Evolutionary conservation across 2,329 filamentous ascomycete species (phyloP), one percentile per base, ranked within the genome.

Genomic region (Penicillium sp.): DNA sequence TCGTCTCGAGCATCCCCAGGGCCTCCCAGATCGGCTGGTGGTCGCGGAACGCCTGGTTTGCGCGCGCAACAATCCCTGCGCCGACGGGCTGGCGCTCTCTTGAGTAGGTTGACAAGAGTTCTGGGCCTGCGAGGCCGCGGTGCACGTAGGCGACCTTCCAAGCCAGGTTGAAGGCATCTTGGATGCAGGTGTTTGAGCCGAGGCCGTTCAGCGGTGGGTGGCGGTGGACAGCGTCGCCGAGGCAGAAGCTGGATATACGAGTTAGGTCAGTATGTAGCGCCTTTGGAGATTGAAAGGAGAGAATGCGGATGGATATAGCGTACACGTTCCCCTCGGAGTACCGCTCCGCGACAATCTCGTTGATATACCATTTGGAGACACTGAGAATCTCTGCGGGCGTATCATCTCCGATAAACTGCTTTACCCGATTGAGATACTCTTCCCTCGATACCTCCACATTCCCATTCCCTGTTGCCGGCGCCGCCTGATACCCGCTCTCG

Each of bases 351-450:
- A 88, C 83, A 5, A 79, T 85, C 71, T 89, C 87, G 65, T 88
- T 88, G 67, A 89, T 84, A 57, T 76, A 78, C 87, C 87, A 90
- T 65, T 83, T 84, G 8, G 83, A 82, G 6, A 86, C 72, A 57
- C 81, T 74, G n/a, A 86, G 59, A 51, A 88, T 80, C 68, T 87
- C 79, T 2, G 82, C 75, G 0, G 78, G 72, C 0, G 80, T 79
- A 30, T 84, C 82, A 67, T 88, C 85, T 0, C 86, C 86, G 57
- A 89, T 85, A 3, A 85, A 76, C 30, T 84, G 75, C 38, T 76
- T 78, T 1, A 86, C 76, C 17, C 51, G 51, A 3, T 45, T 19
- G 6, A 44, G n/a, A n/a, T 54, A 54, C 23, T 54, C 51, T 15
- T 83, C 83, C 1, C 77, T 64, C 0, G 79, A 77, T 0, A 83